Conservation (phyloP, 768 basidiomycete genomes). For the Lactifluus pinguis region DNA sequence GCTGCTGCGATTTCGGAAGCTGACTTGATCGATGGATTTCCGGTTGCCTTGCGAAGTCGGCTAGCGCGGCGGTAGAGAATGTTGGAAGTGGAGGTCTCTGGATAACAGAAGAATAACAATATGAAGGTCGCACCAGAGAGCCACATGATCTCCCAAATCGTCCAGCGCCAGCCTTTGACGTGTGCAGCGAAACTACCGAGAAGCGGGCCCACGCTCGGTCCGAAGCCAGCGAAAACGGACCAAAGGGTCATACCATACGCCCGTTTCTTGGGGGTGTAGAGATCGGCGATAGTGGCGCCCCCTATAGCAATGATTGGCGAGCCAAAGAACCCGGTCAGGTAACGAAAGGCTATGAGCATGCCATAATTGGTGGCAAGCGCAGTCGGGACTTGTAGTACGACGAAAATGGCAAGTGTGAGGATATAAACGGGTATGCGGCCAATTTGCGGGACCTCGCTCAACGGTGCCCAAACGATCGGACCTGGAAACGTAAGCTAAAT, state of each 20-base stretch:
- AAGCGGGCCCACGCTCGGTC: slow-evolving; percentile 27
- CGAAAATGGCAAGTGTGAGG: slow-evolving; percentile 26
- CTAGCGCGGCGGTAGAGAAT: slow-evolving; percentile 27
- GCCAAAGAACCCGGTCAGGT: slow-evolving; percentile 29
- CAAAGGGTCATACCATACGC: slow-evolving; percentile 25
- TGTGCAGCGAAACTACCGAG: slow-evolving; percentile 29
- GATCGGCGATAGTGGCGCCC: slow-evolving; percentile 24
- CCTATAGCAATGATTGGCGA: slow-evolving; percentile 29
- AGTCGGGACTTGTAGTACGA: slow-evolving; percentile 29
- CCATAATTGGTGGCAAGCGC: slow-evolving; percentile 27
- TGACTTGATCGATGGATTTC: slow-evolving; percentile 24
- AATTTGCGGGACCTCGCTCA: slow-evolving; percentile 28
- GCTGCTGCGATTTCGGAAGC: slow-evolving; percentile 22
- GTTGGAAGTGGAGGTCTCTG: slow-evolving; percentile 26
- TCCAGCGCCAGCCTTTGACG: slow-evolving; percentile 28
- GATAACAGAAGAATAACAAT: slow-evolving; percentile 25
- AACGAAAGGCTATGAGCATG: slow-evolving; percentile 28
- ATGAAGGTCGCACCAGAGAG: slow-evolving; percentile 24
- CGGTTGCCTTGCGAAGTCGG: slow-evolving; percentile 26
- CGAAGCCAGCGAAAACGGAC: slow-evolving; percentile 24
- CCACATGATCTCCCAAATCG: slow-evolving; percentile 30
- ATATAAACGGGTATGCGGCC: slow-evolving; percentile 30
- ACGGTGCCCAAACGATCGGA: slow-evolving; percentile 26
- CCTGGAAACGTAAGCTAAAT: slow-evolving; percentile 5
- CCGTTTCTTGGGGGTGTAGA: slow-evolving; percentile 21